These are phyloP conservation scores for Thalassia testudinum DNA, from an alignment of 116 monocot species.

Conservation along the genomic window DNA sequence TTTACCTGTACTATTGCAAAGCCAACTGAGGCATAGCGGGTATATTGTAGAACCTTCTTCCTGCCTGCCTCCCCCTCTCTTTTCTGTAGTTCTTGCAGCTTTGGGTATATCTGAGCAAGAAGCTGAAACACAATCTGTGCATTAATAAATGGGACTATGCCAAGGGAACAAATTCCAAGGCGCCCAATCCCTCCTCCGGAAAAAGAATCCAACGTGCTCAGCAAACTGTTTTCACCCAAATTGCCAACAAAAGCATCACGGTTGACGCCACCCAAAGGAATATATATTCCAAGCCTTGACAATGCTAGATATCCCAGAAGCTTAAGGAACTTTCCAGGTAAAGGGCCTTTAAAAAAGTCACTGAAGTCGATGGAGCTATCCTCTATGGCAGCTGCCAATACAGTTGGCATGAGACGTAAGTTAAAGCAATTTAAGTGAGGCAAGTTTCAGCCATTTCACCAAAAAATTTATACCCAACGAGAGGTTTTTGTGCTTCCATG, in stretches of 20 bases:
- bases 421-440: background rate
- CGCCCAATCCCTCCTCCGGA: conserved; percentile 97
- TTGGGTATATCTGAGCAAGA: conserved; percentile 86
- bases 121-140: conserved; percentile 95
- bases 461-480: background rate
- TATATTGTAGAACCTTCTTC: conserved; percentile 95
- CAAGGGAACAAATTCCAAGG: conserved; percentile 87
- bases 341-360: conserved; percentile 93
- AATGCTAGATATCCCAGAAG: conserved; percentile 77
- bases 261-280: conserved; percentile 95
- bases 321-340: conserved; percentile 90
- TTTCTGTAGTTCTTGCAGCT: conserved; percentile 96
- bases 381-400: conserved; percentile 79
- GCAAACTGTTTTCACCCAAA: conserved; percentile 75
- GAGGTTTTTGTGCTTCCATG: too few species aligned
- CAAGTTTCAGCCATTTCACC: background rate
- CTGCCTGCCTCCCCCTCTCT: conserved; percentile 96
- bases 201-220: conserved; percentile 96
- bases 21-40: conserved; percentile 94
- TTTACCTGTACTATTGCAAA: conserved; percentile 95
- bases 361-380: conserved; percentile 90
- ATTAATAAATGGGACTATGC: conserved; percentile 97
- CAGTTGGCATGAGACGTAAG: background rate
- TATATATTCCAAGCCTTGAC: conserved; percentile 83
- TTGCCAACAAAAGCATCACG: conserved; percentile 83